Conservation (phyloP, 345 rosid species). For the Populus ilicifolia region DNA sequence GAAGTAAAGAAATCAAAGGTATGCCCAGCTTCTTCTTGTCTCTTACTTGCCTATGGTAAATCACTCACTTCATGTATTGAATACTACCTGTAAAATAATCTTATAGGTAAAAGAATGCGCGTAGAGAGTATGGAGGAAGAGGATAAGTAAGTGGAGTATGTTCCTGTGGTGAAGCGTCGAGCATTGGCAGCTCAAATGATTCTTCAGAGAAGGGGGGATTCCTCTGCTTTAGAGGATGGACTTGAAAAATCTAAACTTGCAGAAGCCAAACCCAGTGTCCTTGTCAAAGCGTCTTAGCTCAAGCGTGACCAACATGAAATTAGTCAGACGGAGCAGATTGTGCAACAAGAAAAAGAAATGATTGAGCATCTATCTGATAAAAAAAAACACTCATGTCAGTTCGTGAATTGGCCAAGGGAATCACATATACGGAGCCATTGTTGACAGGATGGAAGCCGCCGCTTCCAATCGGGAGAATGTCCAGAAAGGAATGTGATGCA, state of each 20-base stretch:
- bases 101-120: too few relatives aligned
- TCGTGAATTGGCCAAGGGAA: conserved; percentile 87
- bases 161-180: conserved; percentile 78
- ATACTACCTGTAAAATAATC: too few relatives aligned
- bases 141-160: conserved; percentile 69
- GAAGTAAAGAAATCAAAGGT: too few relatives aligned
- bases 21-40: too few relatives aligned
- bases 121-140: conserved; percentile 54
- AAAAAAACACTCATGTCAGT: conserved; percentile 80
- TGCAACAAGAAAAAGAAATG: conserved; percentile 93
- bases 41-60: too few relatives aligned
- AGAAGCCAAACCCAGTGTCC: conserved; percentile 82
- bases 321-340: conserved; percentile 68
- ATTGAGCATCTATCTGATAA: conserved; percentile 76
- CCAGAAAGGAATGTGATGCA: conserved; percentile 51
- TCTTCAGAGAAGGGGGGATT: conserved; percentile 70
- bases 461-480: conserved; percentile 57
- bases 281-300: conserved; percentile 83
- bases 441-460: too few relatives aligned
- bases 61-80: too few relatives aligned
- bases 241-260: conserved; percentile 56
- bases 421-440: conserved; percentile 52
- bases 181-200: conserved; percentile 70
- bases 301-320: conserved; percentile 78
- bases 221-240: conserved; percentile 56